Conservation (phyloP, 1,139 yeast genomes). For the Saccharomyces hybrid region DNA sequence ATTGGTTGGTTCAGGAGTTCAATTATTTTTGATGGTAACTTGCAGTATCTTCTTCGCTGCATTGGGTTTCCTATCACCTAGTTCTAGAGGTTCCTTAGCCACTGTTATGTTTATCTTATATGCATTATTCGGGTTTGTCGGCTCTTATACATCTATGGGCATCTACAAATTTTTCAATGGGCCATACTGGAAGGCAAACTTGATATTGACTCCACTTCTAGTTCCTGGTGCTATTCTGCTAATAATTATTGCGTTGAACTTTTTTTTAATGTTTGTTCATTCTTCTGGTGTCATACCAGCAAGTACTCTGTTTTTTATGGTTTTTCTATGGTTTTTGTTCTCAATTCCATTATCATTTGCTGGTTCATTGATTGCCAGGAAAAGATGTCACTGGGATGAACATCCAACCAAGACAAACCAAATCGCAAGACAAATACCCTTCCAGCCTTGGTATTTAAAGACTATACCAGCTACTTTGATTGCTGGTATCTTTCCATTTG, state of each 20-base stretch:
- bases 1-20: slow-evolving; percentile 82
- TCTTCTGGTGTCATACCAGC: slow-evolving; percentile 95
- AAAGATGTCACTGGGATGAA: slow-evolving; percentile 43
- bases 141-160: slow-evolving; percentile 78
- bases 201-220: slow-evolving; percentile 70
- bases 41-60: slow-evolving; percentile 76
- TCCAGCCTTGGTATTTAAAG: slow-evolving; percentile 77
- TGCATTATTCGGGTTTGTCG: slow-evolving; percentile 69
- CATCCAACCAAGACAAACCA: slow-evolving; percentile 83
- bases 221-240: slow-evolving; percentile 74
- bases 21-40: slow-evolving; percentile 67
- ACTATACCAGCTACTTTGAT: slow-evolving; percentile 60
- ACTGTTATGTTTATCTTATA: slow-evolving; percentile 83
- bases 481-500: slow-evolving; percentile 91
- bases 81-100: slow-evolving; percentile 87
- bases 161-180: slow-evolving; percentile 89
- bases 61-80: slow-evolving; percentile 84
- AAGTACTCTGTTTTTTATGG: slow-evolving; percentile 79
- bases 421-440: slow-evolving; percentile 92
- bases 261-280: slow-evolving; percentile 66
- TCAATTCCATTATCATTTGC: slow-evolving; percentile 77
- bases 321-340: slow-evolving; percentile 75
- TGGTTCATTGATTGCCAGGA: slow-evolving; percentile 77
- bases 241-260: slow-evolving; percentile 62
- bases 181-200: slow-evolving; percentile 79